Evolutionary conservation across 139 green algal genomes (phyloP), one percentile per base, ranked within the genome.

Genomic region (Chlamydomonas schloesseri): DNA sequence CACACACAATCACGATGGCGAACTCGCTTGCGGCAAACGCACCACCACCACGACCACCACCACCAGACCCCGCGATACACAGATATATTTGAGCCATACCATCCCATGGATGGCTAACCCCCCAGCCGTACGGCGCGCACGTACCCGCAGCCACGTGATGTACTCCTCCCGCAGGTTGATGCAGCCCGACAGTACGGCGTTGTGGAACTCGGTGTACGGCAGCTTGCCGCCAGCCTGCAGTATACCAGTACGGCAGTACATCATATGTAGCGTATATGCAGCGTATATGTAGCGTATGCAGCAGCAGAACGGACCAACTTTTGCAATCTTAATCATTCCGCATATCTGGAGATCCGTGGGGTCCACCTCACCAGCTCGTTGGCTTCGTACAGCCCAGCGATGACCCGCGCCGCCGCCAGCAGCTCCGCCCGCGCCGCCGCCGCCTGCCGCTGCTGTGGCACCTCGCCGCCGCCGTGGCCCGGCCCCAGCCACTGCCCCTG

Each of bases 151-250:
- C 57, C 76, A 76, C 69, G 76, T 15, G 42, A 84, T 62, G 82
- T 96, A 97, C 81, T 97, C 94, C n/a, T 88, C 78, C 50, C 87
- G 87, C 62, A 96, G 82, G 82, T 93, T 89, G 15, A 67, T 70
- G 5, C 53, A 42, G 37, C 21, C 67, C 53, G 37, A 84, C 62
- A 67, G 64, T 50, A 53, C 14, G 6, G 47, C 62, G 76, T 79
- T 86, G 86, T 91, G 60, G 71, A 96, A 96, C 85, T 96, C 91
- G 36, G 78, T 74, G 58, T 78, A 87, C 0, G 85, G 82, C 8
- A 96, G 71, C 26, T 72, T 31, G 21, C 64, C 71, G 55, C 84
- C 85, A 6, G 77, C 77, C 77, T 83, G 77, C 17, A 0, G 24
- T 50, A 50, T 5, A 50, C n/a, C n/a, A n/a, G n/a, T n/a, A n/a